Base-by-base conservation (phyloP, 495 filamentous ascomycete species). In the Aspergillus wentii region DNA sequence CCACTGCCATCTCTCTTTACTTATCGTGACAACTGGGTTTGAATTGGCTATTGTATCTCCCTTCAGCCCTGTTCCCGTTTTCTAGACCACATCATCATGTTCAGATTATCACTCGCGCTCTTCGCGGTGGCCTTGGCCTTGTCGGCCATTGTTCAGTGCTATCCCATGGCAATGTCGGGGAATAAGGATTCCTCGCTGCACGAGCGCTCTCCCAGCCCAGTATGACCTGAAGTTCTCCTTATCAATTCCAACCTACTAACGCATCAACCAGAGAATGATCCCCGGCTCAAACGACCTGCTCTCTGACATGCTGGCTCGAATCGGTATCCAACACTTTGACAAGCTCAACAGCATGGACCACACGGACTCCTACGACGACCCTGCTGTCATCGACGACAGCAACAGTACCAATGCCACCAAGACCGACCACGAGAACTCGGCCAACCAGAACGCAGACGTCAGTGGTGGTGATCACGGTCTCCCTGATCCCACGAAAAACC, bases 241-340 rank as follows among this genome's bases (percentile, higher is more conserved):
- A 29, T 13, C 26, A 17, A 20, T 22, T 35, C 35, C 18, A 21
- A 29, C 13, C 2, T 15, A 9, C 1, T 8, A 13, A 31, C 8
- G n/a, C 30, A 31, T 13, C 9, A 2, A 3, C 35, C 18, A 65
- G 59, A 46, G 64, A 36, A 31, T 64, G n/a, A 58, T 64, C 22
- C 64, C 64, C 8, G 43, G 44, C 35, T 47, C 47, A n/a, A 35
- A 40, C 8, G 7, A 52, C 4, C 53, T 64, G 17, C 16, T 68
- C 9, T 21, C 37, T 22, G 9, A 44, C 1, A 10, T 64, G 27
- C 26, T 68, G 8, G 37, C 42, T 19, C 18, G 19, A 3, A 19
- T 62, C 5, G 58, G 60, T 14, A 25, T 68, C 3, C 19, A 38
- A 3, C 26, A 33, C 8, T 37, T 52, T 3, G 27, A 19, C 8